Base-by-base conservation (phyloP, 768 basidiomycete species). In the Favolaschia claudopus region DNA sequence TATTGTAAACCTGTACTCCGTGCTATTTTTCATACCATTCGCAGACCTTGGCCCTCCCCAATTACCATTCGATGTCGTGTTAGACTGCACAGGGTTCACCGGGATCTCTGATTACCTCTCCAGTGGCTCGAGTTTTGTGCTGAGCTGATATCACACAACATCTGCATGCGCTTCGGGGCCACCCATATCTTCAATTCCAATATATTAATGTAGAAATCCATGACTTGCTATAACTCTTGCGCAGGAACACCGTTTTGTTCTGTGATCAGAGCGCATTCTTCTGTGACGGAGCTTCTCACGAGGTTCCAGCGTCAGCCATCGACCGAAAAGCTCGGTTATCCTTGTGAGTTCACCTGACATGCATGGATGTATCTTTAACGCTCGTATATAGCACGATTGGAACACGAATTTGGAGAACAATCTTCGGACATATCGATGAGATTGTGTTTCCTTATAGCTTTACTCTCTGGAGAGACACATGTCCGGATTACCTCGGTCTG, bases 1-100 rank as follows among this genome's bases (percentile, higher is more conserved):
- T n/a, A n/a, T 33, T 24, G 28, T 17, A 20, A 42, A 19, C 39
- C 17, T 34, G 45, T 40, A 25, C 46, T 31, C 44, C 1, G 25
- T 32, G 27, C 25, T 7, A 40, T 47, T 12, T 20, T 14, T 46
- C 48, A 33, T 17, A 5, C 33, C 13, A 13, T 32, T 32, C 31
- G 2, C 64, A 90, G 89, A 85, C 79, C 17, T 66, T 92, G 50
- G 80, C 77, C 14, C 76, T 79, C 8, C 72, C 82, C 7, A 72
- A 69, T 14, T 82, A 87, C 69, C 75, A 72, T 92, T 89, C 68
- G 90, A 93, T 43, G 76, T 96, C 44, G 83, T 96, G 60, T 69
- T 95, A 28, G 93, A 96, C 65, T 93, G 89, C 73, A 94, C 93
- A 32, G 83, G 82, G 9, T 94, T 95, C 70, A 81, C 86, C 4